phyloP scores from a whole-genome alignment of 2,329 filamentous ascomycete genomes.

The Botrytis porri region DNA sequence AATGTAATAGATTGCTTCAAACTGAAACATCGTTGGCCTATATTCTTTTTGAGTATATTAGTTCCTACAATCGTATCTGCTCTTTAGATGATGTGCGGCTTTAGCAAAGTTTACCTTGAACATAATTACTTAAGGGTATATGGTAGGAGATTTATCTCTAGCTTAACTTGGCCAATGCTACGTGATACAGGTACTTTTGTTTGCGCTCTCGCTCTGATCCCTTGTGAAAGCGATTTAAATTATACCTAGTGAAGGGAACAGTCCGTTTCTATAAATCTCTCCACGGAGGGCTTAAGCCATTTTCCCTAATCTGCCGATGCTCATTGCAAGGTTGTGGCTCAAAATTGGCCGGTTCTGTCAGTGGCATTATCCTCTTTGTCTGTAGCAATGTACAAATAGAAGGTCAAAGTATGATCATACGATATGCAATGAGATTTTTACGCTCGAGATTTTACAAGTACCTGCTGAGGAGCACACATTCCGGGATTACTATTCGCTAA shows the following conservation, averaged over 20 bases:
- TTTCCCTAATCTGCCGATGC: neutral
- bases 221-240: neutral
- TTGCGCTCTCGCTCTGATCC: neutral
- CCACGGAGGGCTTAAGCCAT: neutral
- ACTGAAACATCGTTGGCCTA: neutral
- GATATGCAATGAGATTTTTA: neutral
- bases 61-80: neutral
- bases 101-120: neutral
- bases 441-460: neutral
- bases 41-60: neutral
- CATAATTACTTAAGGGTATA: neutral
- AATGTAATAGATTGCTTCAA: neutral
- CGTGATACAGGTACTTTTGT: neutral
- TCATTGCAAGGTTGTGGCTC: neutral
- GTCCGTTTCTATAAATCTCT: rapidly evolving
- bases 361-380: neutral
- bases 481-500: neutral
- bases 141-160: neutral
- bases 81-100: neutral
- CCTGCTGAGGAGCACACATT: neutral
- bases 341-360: neutral
- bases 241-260: rapidly evolving
- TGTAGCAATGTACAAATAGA: neutral
- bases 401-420: neutral
- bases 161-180: neutral